These are phyloP conservation scores for Plantago rigida DNA, from an alignment of 305 asterid genomes.

Conservation along the genomic window DNA sequence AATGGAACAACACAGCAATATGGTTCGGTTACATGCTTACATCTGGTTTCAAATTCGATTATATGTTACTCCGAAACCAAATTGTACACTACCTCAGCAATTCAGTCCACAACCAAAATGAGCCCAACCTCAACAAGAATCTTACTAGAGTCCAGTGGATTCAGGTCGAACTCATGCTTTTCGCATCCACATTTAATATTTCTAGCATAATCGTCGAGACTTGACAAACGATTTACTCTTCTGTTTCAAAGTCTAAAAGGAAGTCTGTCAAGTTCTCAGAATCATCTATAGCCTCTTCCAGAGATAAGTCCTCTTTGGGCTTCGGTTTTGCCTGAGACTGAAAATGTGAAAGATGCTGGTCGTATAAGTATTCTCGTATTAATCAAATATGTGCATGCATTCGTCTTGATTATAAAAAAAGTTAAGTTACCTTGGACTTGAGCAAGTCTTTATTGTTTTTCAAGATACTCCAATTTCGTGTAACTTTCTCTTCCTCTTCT, in stretches of 20 bases:
- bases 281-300: slow-evolving; percentile 86
- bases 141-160: too few species aligned
- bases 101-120: too few species aligned
- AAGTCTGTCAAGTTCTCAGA: slow-evolving; percentile 94
- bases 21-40: too few species aligned
- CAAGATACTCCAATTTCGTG: slow-evolving; percentile 73
- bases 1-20: too few species aligned
- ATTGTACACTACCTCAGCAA: too few species aligned
- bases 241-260: slow-evolving; percentile 69
- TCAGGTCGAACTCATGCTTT: too few species aligned
- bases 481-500: slow-evolving; percentile 52
- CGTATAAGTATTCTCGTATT: too few species aligned
- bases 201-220: too few species aligned
- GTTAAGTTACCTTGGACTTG: slow-evolving; percentile 58
- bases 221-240: slow-evolving; percentile 31
- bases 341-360: neutral
- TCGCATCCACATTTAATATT: too few species aligned
- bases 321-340: slow-evolving; percentile 47
- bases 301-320: slow-evolving; percentile 47
- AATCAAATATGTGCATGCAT: neutral
- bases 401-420: neutral
- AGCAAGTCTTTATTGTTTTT: slow-evolving; percentile 53
- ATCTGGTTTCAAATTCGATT: too few species aligned
- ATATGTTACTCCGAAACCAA: too few species aligned
- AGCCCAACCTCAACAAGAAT: too few species aligned